A percentile compares a stretch with the other conserved stretches of the same genome.
Conservation (phyloP, 306 rosid species). For the Begonia masoniana region DNA sequence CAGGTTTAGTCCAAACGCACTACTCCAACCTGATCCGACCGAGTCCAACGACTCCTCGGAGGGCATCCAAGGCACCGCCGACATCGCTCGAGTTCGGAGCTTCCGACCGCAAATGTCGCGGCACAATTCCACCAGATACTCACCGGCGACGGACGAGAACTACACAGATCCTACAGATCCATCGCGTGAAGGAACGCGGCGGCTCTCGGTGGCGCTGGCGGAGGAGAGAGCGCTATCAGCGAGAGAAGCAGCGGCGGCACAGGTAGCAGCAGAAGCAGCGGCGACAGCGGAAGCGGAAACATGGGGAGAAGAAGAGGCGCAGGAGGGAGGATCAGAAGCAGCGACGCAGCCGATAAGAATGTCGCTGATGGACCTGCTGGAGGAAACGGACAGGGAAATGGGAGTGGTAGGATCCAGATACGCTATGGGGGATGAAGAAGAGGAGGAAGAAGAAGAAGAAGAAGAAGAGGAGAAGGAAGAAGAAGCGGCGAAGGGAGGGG, state of each 20-base stretch:
- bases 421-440: constrained; percentile 32
- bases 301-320: constrained; percentile 20
- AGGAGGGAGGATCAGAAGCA: background rate
- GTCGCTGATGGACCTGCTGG: constrained; percentile 83
- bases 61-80: background rate
- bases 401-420: constrained; percentile 44
- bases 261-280: constrained; percentile 18
- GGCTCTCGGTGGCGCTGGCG: constrained; percentile 21
- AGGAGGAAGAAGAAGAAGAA: constrained; percentile 14
- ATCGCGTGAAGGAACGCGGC: constrained; percentile 21
- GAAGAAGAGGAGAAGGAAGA: constrained; percentile 15
- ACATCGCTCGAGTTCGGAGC: background rate
- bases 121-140: constrained; percentile 14
- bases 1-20: constrained; percentile 3
- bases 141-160: constrained; percentile 12
- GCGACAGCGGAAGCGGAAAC: constrained; percentile 13
- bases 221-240: constrained; percentile 39
- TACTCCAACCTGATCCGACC: constrained; percentile 6
- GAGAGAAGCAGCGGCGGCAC: constrained; percentile 40
- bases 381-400: constrained; percentile 60
- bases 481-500: constrained; percentile 13
- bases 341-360: constrained; percentile 32
- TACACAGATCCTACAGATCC: constrained; percentile 10
- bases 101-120: constrained; percentile 15
- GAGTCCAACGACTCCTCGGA: constrained; percentile 6